A percentile compares a stretch with the other conserved stretches of the same genome.
Evolutionary conservation across 202 grass and related monocot species (phyloP).

Genomic region (Elaeis oleifera): DNA sequence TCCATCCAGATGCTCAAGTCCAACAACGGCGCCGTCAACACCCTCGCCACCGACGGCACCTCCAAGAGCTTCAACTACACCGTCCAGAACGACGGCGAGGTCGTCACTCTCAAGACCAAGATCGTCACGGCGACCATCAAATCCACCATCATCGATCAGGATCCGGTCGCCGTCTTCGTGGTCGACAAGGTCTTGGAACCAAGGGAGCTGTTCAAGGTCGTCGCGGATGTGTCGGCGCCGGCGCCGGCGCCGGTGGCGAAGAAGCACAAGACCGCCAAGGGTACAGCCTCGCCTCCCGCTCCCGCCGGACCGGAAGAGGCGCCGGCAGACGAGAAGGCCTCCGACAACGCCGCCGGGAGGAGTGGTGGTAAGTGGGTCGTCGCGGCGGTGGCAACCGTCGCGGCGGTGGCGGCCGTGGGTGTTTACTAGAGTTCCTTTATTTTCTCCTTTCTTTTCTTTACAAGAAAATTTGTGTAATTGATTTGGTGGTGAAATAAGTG

Average conservation of each 20-base stretch:
- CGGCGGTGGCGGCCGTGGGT: constrained; percentile 14
- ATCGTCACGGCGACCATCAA: constrained; percentile 40
- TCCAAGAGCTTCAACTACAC: constrained; percentile 67
- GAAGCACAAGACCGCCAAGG: constrained; percentile 35
- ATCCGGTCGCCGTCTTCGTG: constrained; percentile 54
- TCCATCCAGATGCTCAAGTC: constrained; percentile 79
- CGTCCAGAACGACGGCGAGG: constrained; percentile 39
- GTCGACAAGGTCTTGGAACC: constrained; percentile 67
- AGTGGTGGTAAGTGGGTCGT: constrained; percentile 4
- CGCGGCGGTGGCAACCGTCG: background rate
- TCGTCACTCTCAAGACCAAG: constrained; percentile 42
- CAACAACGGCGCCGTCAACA: constrained; percentile 61
- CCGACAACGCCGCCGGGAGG: constrained; percentile 28
- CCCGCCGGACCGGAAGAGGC: constrained; percentile 11
- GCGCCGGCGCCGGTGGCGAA: constrained; percentile 43
- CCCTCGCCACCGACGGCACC: constrained; percentile 54
- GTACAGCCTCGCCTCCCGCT: constrained; percentile 20
- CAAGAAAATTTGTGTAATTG: too few species aligned
- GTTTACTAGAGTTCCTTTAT: constrained; percentile 19
- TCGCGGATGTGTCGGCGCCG: constrained; percentile 20
- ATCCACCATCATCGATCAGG: constrained; percentile 47
- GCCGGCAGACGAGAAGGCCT: constrained; percentile 17
- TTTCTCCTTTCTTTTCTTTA: constrained; percentile 35
- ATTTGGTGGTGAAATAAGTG: too few species aligned
- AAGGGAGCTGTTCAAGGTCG: constrained; percentile 57